phyloP scores from a whole-genome alignment of 2,329 filamentous ascomycete genomes.

The Sphaerulina musiva region DNA sequence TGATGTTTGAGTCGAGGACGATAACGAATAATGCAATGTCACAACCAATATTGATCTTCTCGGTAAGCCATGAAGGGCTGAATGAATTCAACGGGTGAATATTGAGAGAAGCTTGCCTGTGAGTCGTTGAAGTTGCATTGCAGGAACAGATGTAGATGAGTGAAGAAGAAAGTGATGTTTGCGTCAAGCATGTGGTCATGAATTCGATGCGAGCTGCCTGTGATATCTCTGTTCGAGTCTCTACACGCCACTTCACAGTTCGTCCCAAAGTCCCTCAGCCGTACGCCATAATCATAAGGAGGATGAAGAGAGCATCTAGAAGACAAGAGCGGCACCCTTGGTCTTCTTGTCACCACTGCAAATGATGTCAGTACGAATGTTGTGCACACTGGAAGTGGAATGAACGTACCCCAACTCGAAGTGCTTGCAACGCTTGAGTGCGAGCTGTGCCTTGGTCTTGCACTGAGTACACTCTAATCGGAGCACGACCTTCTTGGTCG shows the following conservation, averaged over 20 bases:
- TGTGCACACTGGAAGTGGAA: neutral
- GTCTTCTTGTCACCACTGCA: conserved; percentile 99
- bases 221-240: conserved; percentile 11
- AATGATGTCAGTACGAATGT: conserved; percentile 29
- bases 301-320: conserved; percentile 56
- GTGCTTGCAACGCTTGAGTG: conserved; percentile 99
- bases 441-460: conserved; percentile 97
- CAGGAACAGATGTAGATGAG: neutral
- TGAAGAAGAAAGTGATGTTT: neutral
- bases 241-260: conserved; percentile 20
- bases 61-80: no score
- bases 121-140: no score
- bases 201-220: conserved; percentile 16
- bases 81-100: no score
- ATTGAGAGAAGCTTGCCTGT: no score
- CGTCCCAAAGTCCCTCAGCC: conserved; percentile 19
- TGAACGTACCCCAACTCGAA: conserved; percentile 91
- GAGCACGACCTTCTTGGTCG: conserved; percentile 99
- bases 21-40: neutral
- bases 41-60: no score
- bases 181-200: conserved; percentile 9
- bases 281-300: conserved; percentile 24
- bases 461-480: conserved; percentile 94
- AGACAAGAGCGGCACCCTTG: conserved; percentile 99
- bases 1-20: neutral